These are phyloP conservation scores for Aspergillus haitiensis DNA, from an alignment of 495 filamentous ascomycete genomes.

Conservation along the genomic window DNA sequence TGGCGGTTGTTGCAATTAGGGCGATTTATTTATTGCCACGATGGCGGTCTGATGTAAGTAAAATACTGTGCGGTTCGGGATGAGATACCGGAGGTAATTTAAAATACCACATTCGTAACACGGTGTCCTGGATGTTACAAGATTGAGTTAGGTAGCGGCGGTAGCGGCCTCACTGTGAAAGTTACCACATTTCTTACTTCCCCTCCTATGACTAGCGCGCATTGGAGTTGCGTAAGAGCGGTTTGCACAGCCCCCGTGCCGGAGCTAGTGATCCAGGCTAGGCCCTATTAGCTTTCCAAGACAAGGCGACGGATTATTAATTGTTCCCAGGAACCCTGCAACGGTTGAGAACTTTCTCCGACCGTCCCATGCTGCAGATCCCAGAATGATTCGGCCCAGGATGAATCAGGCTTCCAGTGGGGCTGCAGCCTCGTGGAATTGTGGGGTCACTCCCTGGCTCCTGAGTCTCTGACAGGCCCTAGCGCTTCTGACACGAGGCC, in stretches of 20 bases:
- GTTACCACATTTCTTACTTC: background rate
- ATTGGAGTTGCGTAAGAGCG: constrained; percentile 31
- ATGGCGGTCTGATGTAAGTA: background rate
- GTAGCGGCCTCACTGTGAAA: background rate
- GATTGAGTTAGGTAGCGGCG: background rate
- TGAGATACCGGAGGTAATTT: background rate
- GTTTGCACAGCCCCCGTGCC: constrained; percentile 35
- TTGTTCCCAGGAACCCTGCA: constrained; percentile 8
- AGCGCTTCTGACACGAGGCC: constrained; percentile 18
- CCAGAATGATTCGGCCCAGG: constrained; percentile 7
- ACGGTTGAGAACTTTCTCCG: constrained; percentile 10
- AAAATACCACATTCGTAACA: constrained; percentile 9
- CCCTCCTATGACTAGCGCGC: constrained; percentile 13
- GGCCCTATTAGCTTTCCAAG: constrained; percentile 14
- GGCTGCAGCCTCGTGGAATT: constrained; percentile 28
- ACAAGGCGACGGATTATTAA: constrained; percentile 17
- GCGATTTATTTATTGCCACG: constrained; percentile 1
- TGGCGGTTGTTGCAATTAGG: background rate
- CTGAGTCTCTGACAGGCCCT: constrained; percentile 24
- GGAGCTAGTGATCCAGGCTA: constrained; percentile 29
- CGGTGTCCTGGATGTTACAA: background rate
- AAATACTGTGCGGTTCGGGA: background rate
- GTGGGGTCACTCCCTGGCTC: constrained; percentile 26
- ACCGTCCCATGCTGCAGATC: constrained; percentile 22
- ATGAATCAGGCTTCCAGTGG: background rate